Conservation (phyloP, 768 basidiomycete genomes). For the Mycena olivaceomarginata region DNA sequence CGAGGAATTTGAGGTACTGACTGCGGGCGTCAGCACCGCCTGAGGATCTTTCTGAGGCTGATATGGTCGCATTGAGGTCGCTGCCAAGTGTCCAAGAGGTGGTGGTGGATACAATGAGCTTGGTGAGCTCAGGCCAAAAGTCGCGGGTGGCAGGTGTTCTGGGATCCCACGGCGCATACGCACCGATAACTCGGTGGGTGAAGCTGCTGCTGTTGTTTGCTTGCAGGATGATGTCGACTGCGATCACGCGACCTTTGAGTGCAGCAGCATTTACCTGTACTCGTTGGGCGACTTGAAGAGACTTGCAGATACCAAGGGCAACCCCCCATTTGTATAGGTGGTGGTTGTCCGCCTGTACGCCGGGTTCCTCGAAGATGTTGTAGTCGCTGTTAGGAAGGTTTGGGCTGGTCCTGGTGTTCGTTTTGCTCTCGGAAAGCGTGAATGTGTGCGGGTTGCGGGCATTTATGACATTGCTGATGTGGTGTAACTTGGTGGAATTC, state of each 20-base stretch:
- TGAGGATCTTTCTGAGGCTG: not conserved
- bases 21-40: not conserved
- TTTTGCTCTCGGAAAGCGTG: conserved; percentile 19
- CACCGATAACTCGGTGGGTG: conserved; percentile 48
- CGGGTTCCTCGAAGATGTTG: conserved; percentile 27
- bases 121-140: conserved; percentile 27
- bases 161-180: conserved; percentile 54
- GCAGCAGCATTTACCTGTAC: not conserved
- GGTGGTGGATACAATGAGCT: conserved; percentile 1
- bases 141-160: conserved; percentile 39
- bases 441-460: conserved; percentile 6
- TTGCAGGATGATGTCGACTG: conserved; percentile 45
- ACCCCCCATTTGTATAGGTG: no score
- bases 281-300: conserved; percentile 25
- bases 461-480: conserved; percentile 2
- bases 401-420: no score
- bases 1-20: not conserved
- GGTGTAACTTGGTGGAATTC: not conserved
- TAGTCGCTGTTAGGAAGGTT: no score
- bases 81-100: conserved; percentile 34
- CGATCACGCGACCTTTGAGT: conserved; percentile 46
- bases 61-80: conserved; percentile 45
- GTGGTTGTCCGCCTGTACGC: not conserved
- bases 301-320: conserved; percentile 33
- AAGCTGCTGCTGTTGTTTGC: conserved; percentile 38